phyloP scores from a whole-genome alignment of 257 asterid genomes.

The Fraxinus pennsylvanica region DNA sequence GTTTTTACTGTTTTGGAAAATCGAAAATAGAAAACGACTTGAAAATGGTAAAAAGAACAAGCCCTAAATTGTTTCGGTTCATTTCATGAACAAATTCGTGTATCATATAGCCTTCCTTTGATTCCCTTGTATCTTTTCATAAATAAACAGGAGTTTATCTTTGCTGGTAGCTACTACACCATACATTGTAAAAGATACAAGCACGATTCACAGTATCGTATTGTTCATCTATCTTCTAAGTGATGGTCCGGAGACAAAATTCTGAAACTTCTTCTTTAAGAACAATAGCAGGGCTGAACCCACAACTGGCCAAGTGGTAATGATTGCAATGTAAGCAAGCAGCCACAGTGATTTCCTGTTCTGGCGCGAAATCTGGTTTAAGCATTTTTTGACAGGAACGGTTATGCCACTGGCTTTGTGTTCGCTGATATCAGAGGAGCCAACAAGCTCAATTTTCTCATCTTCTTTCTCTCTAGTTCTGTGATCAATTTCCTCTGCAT shows the following conservation, averaged over 20 bases:
- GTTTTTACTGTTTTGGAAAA: too few species aligned
- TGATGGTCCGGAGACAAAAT: constrained; percentile 26
- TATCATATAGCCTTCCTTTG: not conserved
- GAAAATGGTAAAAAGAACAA: too few species aligned
- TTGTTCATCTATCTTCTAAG: constrained; percentile 23
- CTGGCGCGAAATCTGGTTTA: constrained; percentile 50
- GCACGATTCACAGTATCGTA: not conserved
- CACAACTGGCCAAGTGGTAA: constrained; percentile 72
- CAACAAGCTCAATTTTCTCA: constrained; percentile 20
- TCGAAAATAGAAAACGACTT: too few species aligned
- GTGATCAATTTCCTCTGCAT: constrained; percentile 22
- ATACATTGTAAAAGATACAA: not conserved
- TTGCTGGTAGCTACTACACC: not conserved
- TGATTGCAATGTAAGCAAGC: constrained; percentile 68
- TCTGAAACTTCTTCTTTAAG: constrained; percentile 46
- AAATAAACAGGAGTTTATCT: not conserved
- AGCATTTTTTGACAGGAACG: constrained; percentile 48
- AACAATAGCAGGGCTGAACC: constrained; percentile 55
- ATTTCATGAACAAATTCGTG: constrained; percentile 2
- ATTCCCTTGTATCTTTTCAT: not conserved
- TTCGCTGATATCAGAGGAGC: constrained; percentile 21
- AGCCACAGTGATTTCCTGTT: constrained; percentile 61
- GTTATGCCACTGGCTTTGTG: constrained; percentile 26
- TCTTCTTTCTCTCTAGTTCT: constrained; percentile 15
- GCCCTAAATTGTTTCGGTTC: not conserved